Percentiles rank a stretch among this genome's conserved stretches.
Evolutionary conservation across 1,284 basidiomycete species (phyloP).

Genomic region (Amylostereum chailletii): DNA sequence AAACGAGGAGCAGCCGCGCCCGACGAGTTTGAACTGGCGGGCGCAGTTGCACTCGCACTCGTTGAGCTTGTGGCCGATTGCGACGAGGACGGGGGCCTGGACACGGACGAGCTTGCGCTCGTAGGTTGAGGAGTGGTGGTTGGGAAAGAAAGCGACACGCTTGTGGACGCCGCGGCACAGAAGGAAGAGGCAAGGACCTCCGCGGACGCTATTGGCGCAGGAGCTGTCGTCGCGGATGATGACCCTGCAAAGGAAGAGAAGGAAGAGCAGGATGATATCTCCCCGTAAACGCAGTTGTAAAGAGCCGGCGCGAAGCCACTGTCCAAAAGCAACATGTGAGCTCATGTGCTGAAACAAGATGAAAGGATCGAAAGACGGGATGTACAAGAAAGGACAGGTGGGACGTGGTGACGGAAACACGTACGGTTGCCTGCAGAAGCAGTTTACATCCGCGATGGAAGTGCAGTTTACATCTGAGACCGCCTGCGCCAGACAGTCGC

Average conservation of each 20-base stretch:
- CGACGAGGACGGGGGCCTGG: neutral
- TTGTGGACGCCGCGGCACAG: conserved; percentile 7
- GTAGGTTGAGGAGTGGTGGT: conserved; percentile 4
- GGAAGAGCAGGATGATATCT: neutral
- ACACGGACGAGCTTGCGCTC: neutral
- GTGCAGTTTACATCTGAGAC: conserved; percentile 10
- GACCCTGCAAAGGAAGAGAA: neutral
- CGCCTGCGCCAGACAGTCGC: conserved; percentile 7
- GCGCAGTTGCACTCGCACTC: too few species aligned
- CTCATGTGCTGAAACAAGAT: neutral
- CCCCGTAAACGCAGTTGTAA: conserved; percentile 6
- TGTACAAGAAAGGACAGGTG: neutral
- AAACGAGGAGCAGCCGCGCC: too few species aligned
- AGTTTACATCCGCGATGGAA: conserved; percentile 10
- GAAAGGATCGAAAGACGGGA: neutral
- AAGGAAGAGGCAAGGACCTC: conserved; percentile 11
- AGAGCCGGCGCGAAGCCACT: conserved; percentile 7
- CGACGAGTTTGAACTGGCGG: too few species aligned
- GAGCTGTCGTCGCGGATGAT: neutral
- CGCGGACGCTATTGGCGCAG: conserved; percentile 2
- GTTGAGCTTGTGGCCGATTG: neutral
- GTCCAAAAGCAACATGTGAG: neutral
- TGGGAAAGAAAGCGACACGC: conserved; percentile 10
- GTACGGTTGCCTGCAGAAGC: conserved; percentile 10
- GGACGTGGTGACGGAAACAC: neutral